Evolutionary conservation across 768 basidiomycete species (phyloP).

Genomic region (Naganishia kalamii): DNA sequence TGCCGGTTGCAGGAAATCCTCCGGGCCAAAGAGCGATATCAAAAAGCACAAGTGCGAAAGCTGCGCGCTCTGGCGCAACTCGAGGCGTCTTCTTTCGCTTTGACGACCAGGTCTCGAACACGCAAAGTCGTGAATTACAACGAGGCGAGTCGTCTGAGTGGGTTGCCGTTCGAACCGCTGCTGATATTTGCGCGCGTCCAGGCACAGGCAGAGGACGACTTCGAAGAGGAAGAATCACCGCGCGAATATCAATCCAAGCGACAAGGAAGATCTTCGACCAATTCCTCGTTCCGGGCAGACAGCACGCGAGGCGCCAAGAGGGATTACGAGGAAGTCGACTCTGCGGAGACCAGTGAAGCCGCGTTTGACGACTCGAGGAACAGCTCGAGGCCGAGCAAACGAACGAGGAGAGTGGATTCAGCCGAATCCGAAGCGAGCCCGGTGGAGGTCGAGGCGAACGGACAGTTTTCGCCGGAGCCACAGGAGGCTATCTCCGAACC

Average conservation of each 20-base stretch:
- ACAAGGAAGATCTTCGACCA: background rate
- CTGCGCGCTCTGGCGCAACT: slow-evolving; percentile 7
- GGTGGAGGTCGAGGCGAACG: background rate
- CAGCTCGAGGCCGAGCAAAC: background rate
- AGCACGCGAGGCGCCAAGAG: slow-evolving; percentile 2
- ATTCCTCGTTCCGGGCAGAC: background rate
- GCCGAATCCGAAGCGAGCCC: background rate
- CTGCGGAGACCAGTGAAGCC: background rate
- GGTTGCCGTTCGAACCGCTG: background rate
- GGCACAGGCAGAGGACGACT: slow-evolving; percentile 4
- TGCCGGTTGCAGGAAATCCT: background rate
- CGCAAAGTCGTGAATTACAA: slow-evolving; percentile 13
- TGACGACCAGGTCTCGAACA: background rate
- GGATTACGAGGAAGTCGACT: background rate
- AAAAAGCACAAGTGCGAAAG: slow-evolving; percentile 7
- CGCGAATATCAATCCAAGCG: background rate
- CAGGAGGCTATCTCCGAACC: background rate
- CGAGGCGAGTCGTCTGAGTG: background rate
- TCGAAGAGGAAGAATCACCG: background rate
- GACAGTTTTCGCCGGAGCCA: too few relatives aligned
- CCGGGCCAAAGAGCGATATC: slow-evolving; percentile 10
- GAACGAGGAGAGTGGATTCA: background rate
- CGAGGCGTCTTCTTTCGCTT: slow-evolving; percentile 4
- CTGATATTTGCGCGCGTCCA: background rate
- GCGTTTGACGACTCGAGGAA: background rate